Conservation (phyloP, 257 asterid genomes). For the Capsicum rhomboideum region DNA sequence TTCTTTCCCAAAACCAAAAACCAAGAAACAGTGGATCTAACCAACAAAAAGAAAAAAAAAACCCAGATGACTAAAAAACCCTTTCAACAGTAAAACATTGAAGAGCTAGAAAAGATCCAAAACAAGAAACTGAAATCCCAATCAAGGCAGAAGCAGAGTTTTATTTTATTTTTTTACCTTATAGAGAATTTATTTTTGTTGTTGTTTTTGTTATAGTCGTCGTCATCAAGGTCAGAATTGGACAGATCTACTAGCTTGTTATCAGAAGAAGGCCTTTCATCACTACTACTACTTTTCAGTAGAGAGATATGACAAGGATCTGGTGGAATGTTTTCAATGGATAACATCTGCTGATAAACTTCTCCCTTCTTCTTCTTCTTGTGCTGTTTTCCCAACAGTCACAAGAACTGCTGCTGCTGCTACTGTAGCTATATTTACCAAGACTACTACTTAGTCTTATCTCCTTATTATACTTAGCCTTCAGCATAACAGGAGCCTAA, state of each 20-base stretch:
- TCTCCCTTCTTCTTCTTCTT: slow-evolving; percentile 37
- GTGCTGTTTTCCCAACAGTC: slow-evolving; percentile 80
- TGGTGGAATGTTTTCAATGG: slow-evolving; percentile 87
- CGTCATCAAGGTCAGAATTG: slow-evolving; percentile 45
- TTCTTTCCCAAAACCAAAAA: slow-evolving; percentile 3
- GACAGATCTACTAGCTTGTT: slow-evolving; percentile 58
- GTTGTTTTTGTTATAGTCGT: slow-evolving; percentile 22
- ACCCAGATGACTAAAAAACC: background rate
- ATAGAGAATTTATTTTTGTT: slow-evolving; percentile 55
- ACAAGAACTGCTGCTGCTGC: slow-evolving; percentile 46
- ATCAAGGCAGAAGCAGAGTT: background rate
- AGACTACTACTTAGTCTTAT: slow-evolving; percentile 25
- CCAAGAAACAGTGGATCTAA: slow-evolving; percentile 28
- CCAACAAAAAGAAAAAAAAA: slow-evolving; percentile 16
- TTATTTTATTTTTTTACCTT: slow-evolving; percentile 39
- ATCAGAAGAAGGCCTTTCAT: slow-evolving; percentile 39
- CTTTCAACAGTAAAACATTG: slow-evolving; percentile 7
- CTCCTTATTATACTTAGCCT: slow-evolving; percentile 26
- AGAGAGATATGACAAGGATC: slow-evolving; percentile 65
- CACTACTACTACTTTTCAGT: slow-evolving; percentile 32
- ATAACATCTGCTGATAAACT: slow-evolving; percentile 83
- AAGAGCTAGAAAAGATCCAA: background rate
- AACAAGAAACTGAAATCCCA: background rate
- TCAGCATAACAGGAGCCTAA: slow-evolving; percentile 69
- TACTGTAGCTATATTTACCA: background rate